These are phyloP conservation scores for Myxozyma lipomycoides DNA, from an alignment of 805 yeast species.

Conservation along the genomic window DNA sequence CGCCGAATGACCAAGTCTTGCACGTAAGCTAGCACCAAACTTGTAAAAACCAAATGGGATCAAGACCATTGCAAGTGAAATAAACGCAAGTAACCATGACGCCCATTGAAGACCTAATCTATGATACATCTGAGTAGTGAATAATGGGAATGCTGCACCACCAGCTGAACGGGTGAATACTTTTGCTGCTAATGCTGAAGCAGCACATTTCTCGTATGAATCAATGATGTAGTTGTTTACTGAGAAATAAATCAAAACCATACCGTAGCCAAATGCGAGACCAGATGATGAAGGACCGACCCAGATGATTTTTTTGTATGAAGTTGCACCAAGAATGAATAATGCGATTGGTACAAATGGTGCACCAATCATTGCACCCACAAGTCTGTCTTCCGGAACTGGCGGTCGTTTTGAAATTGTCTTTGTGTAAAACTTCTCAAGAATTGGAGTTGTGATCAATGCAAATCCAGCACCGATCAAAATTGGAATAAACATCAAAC, in stretches of 20 bases:
- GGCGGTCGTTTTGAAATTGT: conserved; percentile 39
- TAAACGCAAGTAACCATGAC: conserved; percentile 50
- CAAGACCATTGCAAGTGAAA: conserved; percentile 48
- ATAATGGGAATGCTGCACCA: conserved; percentile 58
- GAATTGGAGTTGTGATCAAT: conserved; percentile 63
- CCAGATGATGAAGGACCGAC: conserved; percentile 57
- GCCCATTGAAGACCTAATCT: conserved; percentile 53
- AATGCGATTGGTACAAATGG: conserved; percentile 49
- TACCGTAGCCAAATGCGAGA: conserved; percentile 51
- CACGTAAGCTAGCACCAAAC: conserved; percentile 44
- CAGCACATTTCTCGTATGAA: conserved; percentile 67
- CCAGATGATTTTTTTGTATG: conserved; percentile 46
- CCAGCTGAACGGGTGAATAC: conserved; percentile 58
- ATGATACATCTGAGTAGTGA: conserved; percentile 53
- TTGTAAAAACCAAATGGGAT: conserved; percentile 49
- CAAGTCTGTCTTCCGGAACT: conserved; percentile 55
- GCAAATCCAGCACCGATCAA: conserved; percentile 81
- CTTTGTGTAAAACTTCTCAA: conserved; percentile 60
- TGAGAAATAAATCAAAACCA: conserved; percentile 58
- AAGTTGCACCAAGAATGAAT: conserved; percentile 61
- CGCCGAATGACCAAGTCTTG: conserved; percentile 28
- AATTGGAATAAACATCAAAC: conserved; percentile 86
- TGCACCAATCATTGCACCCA: conserved; percentile 48
- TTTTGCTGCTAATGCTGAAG: conserved; percentile 62
- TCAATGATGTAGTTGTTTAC: conserved; percentile 74